Evolutionary conservation across 2,329 filamentous ascomycete species (phyloP).

Genomic region (Akanthomyces dipterigenus): DNA sequence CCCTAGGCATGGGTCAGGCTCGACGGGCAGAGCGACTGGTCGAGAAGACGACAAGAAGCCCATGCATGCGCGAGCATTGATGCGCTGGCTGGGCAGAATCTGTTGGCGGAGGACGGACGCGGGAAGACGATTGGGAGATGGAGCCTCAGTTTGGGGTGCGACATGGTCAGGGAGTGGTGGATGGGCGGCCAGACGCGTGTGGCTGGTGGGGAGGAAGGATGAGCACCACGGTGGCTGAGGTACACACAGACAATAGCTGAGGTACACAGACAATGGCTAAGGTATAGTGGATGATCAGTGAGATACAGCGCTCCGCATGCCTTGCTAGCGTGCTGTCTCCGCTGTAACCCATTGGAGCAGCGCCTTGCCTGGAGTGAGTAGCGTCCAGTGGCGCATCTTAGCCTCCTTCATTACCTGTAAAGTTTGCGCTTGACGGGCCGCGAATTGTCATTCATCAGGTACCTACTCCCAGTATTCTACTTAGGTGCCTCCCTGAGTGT

Average conservation of each 20-base stretch:
- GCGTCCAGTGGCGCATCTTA: neutral
- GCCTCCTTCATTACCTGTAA: neutral
- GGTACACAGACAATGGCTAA: neutral
- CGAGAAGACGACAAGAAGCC: conserved; percentile 31
- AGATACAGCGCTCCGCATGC: neutral
- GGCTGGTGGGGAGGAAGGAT: conserved; percentile 1
- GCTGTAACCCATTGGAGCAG: neutral
- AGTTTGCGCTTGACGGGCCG: neutral
- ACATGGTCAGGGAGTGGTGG: conserved; percentile 3
- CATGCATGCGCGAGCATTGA: conserved; percentile 29
- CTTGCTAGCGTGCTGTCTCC: neutral
- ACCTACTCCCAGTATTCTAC: neutral
- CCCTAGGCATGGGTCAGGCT: conserved; percentile 38
- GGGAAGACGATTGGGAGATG: conserved; percentile 11
- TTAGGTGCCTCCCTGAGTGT: too few species aligned
- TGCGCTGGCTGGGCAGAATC: conserved; percentile 11
- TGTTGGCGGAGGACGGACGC: conserved; percentile 3
- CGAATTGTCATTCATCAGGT: neutral
- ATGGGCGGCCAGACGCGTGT: conserved; percentile 1
- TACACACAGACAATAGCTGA: neutral
- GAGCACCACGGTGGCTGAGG: neutral
- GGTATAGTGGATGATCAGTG: neutral
- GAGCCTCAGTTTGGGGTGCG: conserved; percentile 11
- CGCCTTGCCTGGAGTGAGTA: neutral
- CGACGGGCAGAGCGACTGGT: conserved; percentile 34